Conservation (phyloP, 371 early-diverging fungal genomes). For the Batrachochytrium dendrobatidis region DNA sequence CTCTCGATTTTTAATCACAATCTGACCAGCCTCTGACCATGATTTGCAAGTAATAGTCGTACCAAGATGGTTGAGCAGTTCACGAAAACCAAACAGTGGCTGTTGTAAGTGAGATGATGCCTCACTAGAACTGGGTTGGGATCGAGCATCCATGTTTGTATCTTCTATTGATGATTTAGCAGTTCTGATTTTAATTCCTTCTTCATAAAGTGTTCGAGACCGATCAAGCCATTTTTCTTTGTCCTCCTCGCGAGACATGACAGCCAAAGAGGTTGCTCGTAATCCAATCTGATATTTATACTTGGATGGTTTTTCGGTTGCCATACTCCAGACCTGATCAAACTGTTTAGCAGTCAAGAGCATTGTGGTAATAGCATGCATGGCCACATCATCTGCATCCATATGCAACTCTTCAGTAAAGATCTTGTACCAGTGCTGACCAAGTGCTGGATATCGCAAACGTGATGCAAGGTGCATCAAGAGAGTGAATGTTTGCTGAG, state of each 20-base stretch:
- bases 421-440: conserved; percentile 1
- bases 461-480: not conserved
- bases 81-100: not conserved
- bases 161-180: not conserved
- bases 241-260: not conserved
- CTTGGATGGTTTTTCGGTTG: not conserved
- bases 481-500: not conserved
- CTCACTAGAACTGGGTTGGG: no score
- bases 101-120: no score
- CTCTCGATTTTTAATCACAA: not conserved
- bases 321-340: not conserved
- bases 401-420: not conserved
- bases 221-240: not conserved
- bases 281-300: not conserved
- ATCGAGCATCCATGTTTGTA: no score
- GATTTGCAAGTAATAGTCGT: not conserved
- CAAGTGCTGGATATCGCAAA: not conserved
- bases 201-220: not conserved
- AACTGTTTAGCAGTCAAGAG: not conserved
- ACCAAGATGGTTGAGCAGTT: not conserved
- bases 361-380: not conserved
- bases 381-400: not conserved
- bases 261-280: not conserved
- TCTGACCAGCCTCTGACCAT: not conserved
- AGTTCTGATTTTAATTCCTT: no score